Evolutionary conservation across 352 stramenopile species (phyloP), one percentile per base, ranked within the genome.

Genomic region (Phytopythium aichiense): DNA sequence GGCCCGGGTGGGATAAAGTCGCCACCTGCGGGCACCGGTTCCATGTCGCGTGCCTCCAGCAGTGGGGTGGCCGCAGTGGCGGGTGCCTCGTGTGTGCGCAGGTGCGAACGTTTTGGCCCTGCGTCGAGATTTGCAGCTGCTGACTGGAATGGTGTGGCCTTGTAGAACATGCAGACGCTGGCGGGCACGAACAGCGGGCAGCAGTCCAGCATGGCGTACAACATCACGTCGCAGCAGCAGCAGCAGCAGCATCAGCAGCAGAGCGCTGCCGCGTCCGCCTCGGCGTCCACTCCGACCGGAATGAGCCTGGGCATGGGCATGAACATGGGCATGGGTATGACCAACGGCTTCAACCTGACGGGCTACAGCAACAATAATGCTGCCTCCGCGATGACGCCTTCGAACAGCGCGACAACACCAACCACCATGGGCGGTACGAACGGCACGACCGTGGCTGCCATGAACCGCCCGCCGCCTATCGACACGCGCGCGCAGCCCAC

Each of bases 1-100:
- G 69, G n/a, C 66, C 61, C 51, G 61, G 76, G 28, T 77, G 76
- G 37, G 82, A 90, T 60, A 73, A 75, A 28, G 72, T 87, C 51
- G 79, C 77, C 6, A 72, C 66, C 58, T 92, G 82, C 43, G 82
- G 82, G n/a, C 82, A 92, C 64, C 76, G 74, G 30, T 92, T 92
- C 63, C 82, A 92, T 56, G 68, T 66, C 42, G 63, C 71, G 25
- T 90, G 80, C 61, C 61, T 92, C 48, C 78, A 89, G 25, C 73
- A 82, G 46, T 91, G 82, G 82, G 82, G 80, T 52, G 82, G 79
- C 6, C 83, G 74, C 43, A 73, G 72, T 28, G 68, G 67, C 37
- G 33, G 33, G n/a, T 87, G 77, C 30, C 71, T 77, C 61, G 61
- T 85, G 45, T 87, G 77, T 51, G 60, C 58, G 46, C 72, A 78